Conservation (phyloP, 805 yeast species). For the Hanseniaspora thailandica region DNA sequence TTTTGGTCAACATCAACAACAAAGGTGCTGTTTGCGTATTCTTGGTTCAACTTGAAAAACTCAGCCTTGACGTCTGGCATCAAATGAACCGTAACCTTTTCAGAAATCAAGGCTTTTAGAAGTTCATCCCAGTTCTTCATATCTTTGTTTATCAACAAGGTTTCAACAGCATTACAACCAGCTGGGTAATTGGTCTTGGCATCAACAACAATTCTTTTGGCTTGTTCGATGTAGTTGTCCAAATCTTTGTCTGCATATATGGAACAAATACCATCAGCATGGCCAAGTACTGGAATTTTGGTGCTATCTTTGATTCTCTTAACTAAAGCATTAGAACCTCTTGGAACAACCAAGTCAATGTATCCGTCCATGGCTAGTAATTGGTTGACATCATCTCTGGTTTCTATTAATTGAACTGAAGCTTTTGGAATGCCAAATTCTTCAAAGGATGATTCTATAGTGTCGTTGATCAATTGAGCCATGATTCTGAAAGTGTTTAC, state of each 20-base stretch:
- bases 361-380: slow-evolving; percentile 73
- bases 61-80: slow-evolving; percentile 37
- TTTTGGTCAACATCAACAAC: slow-evolving; percentile 37
- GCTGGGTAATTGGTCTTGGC: slow-evolving; percentile 95
- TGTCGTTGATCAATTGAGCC: slow-evolving; percentile 55
- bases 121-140: slow-evolving; percentile 31
- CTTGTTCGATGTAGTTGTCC: slow-evolving; percentile 52
- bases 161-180: slow-evolving; percentile 96
- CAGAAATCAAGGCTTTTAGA: slow-evolving; percentile 39
- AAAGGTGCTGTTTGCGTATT: slow-evolving; percentile 20
- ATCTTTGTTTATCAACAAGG: slow-evolving; percentile 45
- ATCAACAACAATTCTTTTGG: slow-evolving; percentile 64
- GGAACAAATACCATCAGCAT: slow-evolving; percentile 96
- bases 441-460: slow-evolving; percentile 33
- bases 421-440: slow-evolving; percentile 64
- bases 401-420: slow-evolving; percentile 75
- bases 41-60: slow-evolving; percentile 22
- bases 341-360: slow-evolving; percentile 90
- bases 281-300: slow-evolving; percentile 94
- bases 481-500: slow-evolving; percentile 70
- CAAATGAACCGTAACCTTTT: slow-evolving; percentile 65
- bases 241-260: slow-evolving; percentile 70
- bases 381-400: slow-evolving; percentile 82
- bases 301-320: slow-evolving; percentile 74
- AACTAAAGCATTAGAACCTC: slow-evolving; percentile 93